A percentile compares a stretch with the other conserved stretches of the same genome.
Conservation (phyloP, 345 rosid species). For the Acer negundo region DNA sequence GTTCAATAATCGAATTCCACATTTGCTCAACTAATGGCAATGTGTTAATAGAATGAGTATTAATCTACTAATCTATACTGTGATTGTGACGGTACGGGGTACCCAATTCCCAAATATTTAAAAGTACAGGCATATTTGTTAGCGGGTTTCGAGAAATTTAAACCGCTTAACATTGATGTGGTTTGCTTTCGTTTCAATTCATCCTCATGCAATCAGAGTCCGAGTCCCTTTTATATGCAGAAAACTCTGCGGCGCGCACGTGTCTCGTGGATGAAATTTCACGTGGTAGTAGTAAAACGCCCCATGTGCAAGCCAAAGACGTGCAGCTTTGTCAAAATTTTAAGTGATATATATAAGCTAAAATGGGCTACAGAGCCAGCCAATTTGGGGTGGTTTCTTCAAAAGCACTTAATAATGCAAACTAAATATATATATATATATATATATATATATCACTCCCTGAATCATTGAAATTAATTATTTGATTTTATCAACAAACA, state of each 20-base stretch:
- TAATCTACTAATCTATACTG: too few relatives aligned
- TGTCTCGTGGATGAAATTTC: slow-evolving; percentile 37
- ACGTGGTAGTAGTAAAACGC: slow-evolving; percentile 36
- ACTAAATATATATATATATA: too few relatives aligned
- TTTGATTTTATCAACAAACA: neutral
- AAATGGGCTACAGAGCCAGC: slow-evolving; percentile 16
- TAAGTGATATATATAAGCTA: neutral
- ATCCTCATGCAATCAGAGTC: slow-evolving; percentile 9
- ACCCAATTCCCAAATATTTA: neutral
- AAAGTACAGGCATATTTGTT: neutral
- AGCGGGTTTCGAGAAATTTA: neutral
- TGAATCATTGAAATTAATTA: neutral
- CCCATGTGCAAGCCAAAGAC: slow-evolving; percentile 39
- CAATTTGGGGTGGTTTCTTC: slow-evolving; percentile 16
- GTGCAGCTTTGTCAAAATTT: slow-evolving; percentile 23
- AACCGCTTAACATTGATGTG: neutral
- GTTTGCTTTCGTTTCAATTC: neutral
- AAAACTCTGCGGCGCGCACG: slow-evolving; percentile 40
- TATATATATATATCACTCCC: neutral
- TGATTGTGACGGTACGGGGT: too few relatives aligned
- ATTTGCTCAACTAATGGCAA: too few relatives aligned
- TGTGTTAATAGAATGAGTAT: too few relatives aligned
- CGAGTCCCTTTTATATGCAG: slow-evolving; percentile 2
- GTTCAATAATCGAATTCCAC: too few relatives aligned
- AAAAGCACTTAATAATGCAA: slow-evolving; percentile 22